phyloP scores from a whole-genome alignment of 139 green algal species.

The Micromonas pusilla region DNA sequence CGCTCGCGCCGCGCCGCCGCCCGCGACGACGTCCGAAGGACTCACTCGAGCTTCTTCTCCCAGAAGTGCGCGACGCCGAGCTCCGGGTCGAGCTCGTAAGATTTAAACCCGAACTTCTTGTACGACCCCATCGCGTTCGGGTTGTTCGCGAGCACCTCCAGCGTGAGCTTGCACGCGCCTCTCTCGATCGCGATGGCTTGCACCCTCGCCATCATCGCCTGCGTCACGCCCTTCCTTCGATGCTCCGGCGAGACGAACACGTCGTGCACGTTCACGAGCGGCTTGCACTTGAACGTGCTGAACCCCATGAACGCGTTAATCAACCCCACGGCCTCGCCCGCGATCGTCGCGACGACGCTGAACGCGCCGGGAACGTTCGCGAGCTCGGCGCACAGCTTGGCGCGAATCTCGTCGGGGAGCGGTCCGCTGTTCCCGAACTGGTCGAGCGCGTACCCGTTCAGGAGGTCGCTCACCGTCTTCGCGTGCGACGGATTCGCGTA shows the following conservation, averaged over 20 bases:
- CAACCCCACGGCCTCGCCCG: not conserved
- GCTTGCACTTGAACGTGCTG: constrained; percentile 16
- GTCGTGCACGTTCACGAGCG: constrained; percentile 24
- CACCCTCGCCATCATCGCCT: not conserved
- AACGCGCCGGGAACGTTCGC: not conserved
- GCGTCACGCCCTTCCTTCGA: not conserved
- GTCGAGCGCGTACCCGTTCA: constrained; percentile 13
- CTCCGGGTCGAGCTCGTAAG: constrained; percentile 18
- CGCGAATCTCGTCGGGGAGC: not conserved
- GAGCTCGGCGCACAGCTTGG: not conserved
- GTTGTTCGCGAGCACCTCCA: constrained; percentile 23
- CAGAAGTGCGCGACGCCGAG: constrained; percentile 13
- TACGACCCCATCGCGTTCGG: not conserved
- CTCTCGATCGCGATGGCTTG: not conserved
- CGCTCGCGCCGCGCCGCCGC: not conserved
- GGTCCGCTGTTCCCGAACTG: constrained; percentile 12
- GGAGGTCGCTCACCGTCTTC: not conserved
- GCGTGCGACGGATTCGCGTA: constrained; percentile 5
- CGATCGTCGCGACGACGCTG: not conserved
- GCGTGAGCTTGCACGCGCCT: constrained; percentile 19
- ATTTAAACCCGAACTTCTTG: constrained; percentile 16
- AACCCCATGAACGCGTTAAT: constrained; percentile 16
- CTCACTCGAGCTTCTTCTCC: constrained; percentile 18
- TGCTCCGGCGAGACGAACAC: not conserved
- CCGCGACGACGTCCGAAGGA: not conserved